Conservation (phyloP, 345 rosid genomes). For the Lepidium africanum region DNA sequence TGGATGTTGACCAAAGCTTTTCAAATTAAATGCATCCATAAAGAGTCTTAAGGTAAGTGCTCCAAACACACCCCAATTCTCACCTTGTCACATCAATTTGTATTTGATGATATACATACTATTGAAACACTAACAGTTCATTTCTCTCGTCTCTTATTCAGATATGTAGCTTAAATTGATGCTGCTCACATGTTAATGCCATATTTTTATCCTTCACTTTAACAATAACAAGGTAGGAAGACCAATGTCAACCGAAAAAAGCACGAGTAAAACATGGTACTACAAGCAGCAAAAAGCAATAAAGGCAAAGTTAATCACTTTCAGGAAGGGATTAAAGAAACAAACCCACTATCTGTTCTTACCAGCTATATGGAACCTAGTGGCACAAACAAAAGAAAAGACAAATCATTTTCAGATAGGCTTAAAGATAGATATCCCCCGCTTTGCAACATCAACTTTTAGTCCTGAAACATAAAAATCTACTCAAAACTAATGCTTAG, state of each 20-base stretch:
- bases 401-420: slow-evolving; percentile 19
- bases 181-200: not conserved
- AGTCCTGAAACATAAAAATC: not conserved
- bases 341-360: slow-evolving; percentile 19
- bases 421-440: slow-evolving; percentile 8
- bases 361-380: slow-evolving; percentile 26
- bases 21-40: slow-evolving; percentile 2
- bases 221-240: slow-evolving; percentile 1
- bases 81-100: not conserved
- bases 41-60: not conserved
- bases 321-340: slow-evolving; percentile 3
- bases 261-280: slow-evolving; percentile 22
- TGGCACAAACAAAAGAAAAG: slow-evolving; percentile 23
- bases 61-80: not conserved
- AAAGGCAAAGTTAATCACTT: slow-evolving; percentile 22
- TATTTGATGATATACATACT: not conserved
- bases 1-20: not conserved
- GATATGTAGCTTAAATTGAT: no score
- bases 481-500: not conserved
- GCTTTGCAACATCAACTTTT: slow-evolving; percentile 15
- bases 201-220: not conserved
- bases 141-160: not conserved
- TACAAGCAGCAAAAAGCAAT: slow-evolving; percentile 14
- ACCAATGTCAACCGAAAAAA: slow-evolving; percentile 1
- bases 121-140: not conserved